Base-by-base conservation (phyloP, 129 eudicot genomes). In the Chrysanthemum seticuspe region DNA sequence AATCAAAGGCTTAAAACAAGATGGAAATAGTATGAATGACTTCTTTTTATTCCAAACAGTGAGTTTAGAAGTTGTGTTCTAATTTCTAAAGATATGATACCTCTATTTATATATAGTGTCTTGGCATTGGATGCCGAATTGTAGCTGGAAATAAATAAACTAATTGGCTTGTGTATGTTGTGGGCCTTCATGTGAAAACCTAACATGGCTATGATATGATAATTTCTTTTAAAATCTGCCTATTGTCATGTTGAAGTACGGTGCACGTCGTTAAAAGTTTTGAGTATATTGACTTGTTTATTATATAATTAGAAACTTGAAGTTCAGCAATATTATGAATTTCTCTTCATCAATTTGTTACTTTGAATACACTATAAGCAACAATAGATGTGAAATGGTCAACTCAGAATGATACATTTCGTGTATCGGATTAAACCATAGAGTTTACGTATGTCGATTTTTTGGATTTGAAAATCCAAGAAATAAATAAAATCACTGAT, bases 51-150 rank as follows among this genome's bases (percentile, higher is more conserved):
- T 62, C 13, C 27, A 45, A 72, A 71, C 44, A 29, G 27, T 13
- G 68, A 40, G 23, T 68, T 68, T 58, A 18, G 19, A 66, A 58
- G 68, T 68, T 29, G 60, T 59, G 53, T 47, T 67, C 15, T 45
- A 58, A 67, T 16, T 27, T 67, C 4, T 57, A 67, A 76, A 34
- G 55, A 49, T 68, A 0, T 27, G 57, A 65, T 64, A 44, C 18
- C 16, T 44, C 61, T 64, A 78, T 78, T 54, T 78, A 78, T 78
- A 78, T 78, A 78, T 78, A 71, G 73, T 65, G 72, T 25, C 49
- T 78, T 72, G 56, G 77, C 82, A 78, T 71, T 64, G 77, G 77
- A 78, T 78, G 14, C 82, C 51, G 27, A 78, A 54, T 21, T 52
- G 47, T 1, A 45, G 76, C 19, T 70, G 71, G 59, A 65, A 44